phyloP scores from a whole-genome alignment of 140 eudicot species.

The Flaveria floridana region DNA sequence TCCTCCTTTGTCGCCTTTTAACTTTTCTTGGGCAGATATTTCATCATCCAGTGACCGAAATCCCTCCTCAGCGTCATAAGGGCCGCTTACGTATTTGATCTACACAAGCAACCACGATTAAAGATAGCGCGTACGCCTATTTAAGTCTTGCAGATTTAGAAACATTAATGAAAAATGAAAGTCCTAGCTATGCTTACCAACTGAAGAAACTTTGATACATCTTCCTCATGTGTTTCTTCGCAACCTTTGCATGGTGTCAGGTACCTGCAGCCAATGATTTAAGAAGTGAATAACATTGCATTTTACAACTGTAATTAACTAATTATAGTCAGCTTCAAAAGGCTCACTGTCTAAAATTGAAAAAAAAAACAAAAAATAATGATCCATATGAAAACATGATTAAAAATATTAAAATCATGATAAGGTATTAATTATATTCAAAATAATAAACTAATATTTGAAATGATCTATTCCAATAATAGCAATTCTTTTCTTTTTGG shows the following conservation, averaged over 20 bases:
- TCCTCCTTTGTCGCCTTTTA: conserved; percentile 31
- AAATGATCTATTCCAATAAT: conserved; percentile 3
- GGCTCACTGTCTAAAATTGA: too few relatives aligned
- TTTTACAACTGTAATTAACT: too few relatives aligned
- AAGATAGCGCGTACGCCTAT: background rate
- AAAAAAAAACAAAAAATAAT: too few relatives aligned
- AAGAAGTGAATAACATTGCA: too few relatives aligned
- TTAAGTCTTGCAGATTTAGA: background rate
- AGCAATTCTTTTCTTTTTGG: conserved; percentile 3
- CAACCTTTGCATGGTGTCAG: too few relatives aligned
- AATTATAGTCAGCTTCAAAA: too few relatives aligned
- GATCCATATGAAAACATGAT: background rate
- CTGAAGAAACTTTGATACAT: background rate
- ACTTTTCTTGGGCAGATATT: conserved; percentile 47
- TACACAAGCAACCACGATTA: conserved; percentile 27
- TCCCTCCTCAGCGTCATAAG: conserved; percentile 85
- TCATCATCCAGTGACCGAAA: conserved; percentile 61
- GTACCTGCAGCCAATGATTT: too few relatives aligned
- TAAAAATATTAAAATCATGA: background rate
- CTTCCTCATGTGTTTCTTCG: background rate
- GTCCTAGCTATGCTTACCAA: background rate
- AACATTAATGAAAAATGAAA: too few relatives aligned
- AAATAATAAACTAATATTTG: conserved; percentile 6
- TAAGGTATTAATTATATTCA: background rate
- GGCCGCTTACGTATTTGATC: conserved; percentile 79